A percentile compares a stretch with the other conserved stretches of the same genome.
phyloP scores from a whole-genome alignment of 2,329 filamentous ascomycete species.

The Cytospora paraplurivora region DNA sequence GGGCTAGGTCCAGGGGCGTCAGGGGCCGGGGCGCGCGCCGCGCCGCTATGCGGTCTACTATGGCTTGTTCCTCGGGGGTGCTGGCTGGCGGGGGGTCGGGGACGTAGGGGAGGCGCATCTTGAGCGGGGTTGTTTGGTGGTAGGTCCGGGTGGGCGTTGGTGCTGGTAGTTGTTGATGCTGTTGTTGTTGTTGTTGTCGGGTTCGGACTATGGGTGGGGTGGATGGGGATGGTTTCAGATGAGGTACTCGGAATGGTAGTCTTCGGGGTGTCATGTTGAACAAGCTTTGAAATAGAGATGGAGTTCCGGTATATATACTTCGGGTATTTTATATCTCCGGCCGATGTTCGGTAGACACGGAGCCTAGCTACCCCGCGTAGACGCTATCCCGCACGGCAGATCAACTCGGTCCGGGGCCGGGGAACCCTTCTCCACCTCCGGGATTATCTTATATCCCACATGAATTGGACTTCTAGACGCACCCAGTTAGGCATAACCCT shows the following conservation, averaged over 20 bases:
- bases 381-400: conserved; percentile 21
- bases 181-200: not conserved
- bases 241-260: not conserved
- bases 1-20: conserved; percentile 72
- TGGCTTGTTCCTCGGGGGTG: conserved; percentile 51
- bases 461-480: too few relatives aligned
- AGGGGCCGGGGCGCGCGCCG: conserved; percentile 70
- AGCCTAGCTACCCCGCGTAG: conserved; percentile 18
- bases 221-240: not conserved
- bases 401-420: conserved; percentile 17
- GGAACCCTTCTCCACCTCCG: not conserved
- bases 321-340: conserved; percentile 1
- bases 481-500: too few relatives aligned
- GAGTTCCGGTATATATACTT: not conserved
- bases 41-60: conserved; percentile 64
- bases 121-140: conserved; percentile 31
- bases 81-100: conserved; percentile 52
- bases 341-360: conserved; percentile 5
- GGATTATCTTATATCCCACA: too few relatives aligned
- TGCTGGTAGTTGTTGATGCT: not conserved
- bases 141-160: not conserved
- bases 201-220: not conserved
- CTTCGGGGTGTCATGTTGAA: not conserved
- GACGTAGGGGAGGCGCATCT: conserved; percentile 70
- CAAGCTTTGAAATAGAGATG: conserved; percentile 1